Evolutionary conservation across 2,329 filamentous ascomycete genomes (phyloP).

Genomic region (Hypoxylon sp.): DNA sequence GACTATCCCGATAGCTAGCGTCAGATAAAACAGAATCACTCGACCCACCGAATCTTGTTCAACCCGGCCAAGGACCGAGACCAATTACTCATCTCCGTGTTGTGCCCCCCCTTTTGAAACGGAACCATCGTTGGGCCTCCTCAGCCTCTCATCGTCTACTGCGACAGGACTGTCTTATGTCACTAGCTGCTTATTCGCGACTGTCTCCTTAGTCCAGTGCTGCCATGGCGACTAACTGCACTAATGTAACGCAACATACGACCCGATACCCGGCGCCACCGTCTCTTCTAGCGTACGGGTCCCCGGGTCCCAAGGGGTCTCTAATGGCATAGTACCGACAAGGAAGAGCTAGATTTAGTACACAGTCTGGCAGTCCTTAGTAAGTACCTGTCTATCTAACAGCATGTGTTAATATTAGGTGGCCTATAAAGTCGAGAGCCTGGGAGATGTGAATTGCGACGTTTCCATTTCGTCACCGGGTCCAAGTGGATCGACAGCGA

Average conservation of each 20-base stretch:
- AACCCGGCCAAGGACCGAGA: constrained; percentile 1
- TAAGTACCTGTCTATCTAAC: background rate
- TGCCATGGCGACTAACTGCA: background rate
- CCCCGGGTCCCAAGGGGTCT: constrained; percentile 5
- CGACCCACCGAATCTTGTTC: background rate
- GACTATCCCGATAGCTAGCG: constrained; percentile 21
- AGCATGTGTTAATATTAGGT: background rate
- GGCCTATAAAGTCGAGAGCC: constrained; percentile 14
- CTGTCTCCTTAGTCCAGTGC: background rate
- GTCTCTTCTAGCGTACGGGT: constrained; percentile 14
- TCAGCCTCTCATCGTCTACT: background rate
- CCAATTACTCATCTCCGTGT: constrained; percentile 23
- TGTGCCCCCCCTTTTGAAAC: background rate
- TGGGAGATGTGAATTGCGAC: constrained; percentile 1
- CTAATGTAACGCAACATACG: constrained; percentile 22
- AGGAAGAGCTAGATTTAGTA: background rate
- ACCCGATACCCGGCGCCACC: constrained; percentile 15
- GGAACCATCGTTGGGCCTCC: background rate
- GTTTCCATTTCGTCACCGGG: constrained; percentile 21
- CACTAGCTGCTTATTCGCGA: background rate
- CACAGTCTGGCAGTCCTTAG: background rate
- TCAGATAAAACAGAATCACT: constrained; percentile 1
- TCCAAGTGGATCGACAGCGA: constrained; percentile 26
- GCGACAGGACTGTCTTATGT: background rate
- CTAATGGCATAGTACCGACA: constrained; percentile 4